phyloP scores from a whole-genome alignment of 2,329 filamentous ascomycete species.

The Zymoseptoria crescenta region DNA sequence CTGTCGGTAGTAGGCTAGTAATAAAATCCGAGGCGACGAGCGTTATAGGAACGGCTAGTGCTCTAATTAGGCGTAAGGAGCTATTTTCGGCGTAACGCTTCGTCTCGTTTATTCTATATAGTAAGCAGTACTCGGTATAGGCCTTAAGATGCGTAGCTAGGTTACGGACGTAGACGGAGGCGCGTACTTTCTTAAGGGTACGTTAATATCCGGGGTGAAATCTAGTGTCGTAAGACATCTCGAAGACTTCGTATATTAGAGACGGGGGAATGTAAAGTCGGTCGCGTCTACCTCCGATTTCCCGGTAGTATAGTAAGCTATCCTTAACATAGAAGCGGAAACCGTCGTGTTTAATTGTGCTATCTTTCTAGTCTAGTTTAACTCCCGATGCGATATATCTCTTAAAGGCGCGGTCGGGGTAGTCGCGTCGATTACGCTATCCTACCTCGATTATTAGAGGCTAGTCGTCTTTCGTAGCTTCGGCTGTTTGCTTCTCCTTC shows the following conservation, averaged over 20 bases:
- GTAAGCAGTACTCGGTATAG: not conserved
- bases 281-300: not conserved
- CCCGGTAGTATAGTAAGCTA: constrained; percentile 1
- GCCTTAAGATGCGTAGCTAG: not conserved
- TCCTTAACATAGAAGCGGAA: constrained; percentile 1
- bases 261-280: not conserved
- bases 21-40: constrained; percentile 1
- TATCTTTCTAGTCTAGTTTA: not conserved
- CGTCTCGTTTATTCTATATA: not conserved
- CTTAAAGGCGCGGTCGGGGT: no score
- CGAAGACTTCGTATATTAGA: not conserved
- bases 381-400: not conserved
- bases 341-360: not conserved
- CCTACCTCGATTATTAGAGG: no score
- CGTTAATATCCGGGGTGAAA: not conserved
- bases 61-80: not conserved
- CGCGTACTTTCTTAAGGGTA: not conserved
- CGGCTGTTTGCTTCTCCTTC: not conserved
- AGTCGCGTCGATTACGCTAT: no score
- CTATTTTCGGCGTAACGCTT: not conserved
- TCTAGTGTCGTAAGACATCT: constrained; percentile 1
- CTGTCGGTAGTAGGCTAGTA: not conserved
- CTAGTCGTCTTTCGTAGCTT: no score
- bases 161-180: not conserved
- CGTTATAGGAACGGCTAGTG: not conserved